phyloP scores from a whole-genome alignment of 139 green algal species.

The Pleodorina starrii region DNA sequence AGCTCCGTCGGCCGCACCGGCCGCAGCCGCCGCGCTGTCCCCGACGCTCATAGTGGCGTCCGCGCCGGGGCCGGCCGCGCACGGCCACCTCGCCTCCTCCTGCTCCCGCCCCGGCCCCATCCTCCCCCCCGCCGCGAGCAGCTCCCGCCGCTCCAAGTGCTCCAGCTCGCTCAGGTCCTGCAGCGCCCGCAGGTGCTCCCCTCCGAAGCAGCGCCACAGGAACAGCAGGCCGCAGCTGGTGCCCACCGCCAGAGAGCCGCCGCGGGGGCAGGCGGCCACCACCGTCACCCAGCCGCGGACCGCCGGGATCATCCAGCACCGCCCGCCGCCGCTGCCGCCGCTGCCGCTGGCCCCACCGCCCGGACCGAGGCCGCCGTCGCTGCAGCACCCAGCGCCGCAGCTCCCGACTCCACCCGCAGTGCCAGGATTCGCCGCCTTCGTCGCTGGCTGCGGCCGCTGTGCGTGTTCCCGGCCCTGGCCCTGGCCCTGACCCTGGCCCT shows the following conservation, averaged over 20 bases:
- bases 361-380: no score
- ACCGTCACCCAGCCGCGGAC: constrained; percentile 13
- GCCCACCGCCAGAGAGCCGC: constrained; percentile 8
- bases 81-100: neutral
- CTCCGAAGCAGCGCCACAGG: constrained; percentile 15
- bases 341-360: no score
- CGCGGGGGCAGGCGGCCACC: constrained; percentile 27
- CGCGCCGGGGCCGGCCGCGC: neutral
- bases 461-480: no score
- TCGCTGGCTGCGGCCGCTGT: neutral
- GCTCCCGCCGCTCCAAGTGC: neutral
- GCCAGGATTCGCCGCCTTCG: no score
- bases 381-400: no score
- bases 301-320: constrained; percentile 31
- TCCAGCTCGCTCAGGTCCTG: neutral
- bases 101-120: neutral
- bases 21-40: neutral
- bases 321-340: neutral
- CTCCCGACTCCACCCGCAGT: no score
- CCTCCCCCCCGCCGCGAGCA: no score
- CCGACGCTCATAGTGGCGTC: no score
- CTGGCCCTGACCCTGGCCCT: no score
- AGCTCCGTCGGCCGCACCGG: neutral
- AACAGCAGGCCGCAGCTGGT: constrained; percentile 20
- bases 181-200: constrained; percentile 15